A percentile compares a stretch with the other conserved stretches of the same genome.
phyloP scores from a whole-genome alignment of 768 basidiomycete genomes.

The Rhizopogon vulgaris region DNA sequence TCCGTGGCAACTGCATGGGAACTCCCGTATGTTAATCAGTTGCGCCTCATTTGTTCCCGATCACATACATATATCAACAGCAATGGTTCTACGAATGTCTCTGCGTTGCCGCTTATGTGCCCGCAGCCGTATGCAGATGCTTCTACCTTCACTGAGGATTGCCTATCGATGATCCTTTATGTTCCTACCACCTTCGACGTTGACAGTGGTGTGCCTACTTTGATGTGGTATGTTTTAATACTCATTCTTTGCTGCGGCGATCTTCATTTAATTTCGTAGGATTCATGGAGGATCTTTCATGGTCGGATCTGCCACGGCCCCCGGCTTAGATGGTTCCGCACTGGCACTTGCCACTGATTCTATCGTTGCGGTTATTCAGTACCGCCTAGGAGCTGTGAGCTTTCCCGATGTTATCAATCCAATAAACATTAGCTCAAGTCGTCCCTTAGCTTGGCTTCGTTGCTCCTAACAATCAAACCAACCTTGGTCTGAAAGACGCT shows the following conservation, averaged over 20 bases:
- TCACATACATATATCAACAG: slow-evolving; percentile 24
- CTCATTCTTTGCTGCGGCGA: background rate
- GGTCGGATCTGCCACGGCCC: slow-evolving; percentile 60
- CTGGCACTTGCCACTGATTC: slow-evolving; percentile 67
- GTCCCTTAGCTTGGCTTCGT: slow-evolving; percentile 58
- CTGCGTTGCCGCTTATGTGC: slow-evolving; percentile 62
- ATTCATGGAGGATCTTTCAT: slow-evolving; percentile 84
- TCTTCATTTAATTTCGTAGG: slow-evolving; percentile 33
- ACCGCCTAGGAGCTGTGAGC: slow-evolving; percentile 73
- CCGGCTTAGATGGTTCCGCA: slow-evolving; percentile 72
- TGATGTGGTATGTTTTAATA: slow-evolving; percentile 50
- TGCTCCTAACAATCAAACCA: slow-evolving; percentile 62
- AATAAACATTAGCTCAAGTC: background rate
- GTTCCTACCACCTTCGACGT: slow-evolving; percentile 41
- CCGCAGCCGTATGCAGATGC: slow-evolving; percentile 52
- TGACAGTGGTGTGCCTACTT: slow-evolving; percentile 35
- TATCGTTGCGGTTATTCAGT: slow-evolving; percentile 79
- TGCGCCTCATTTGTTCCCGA: background rate
- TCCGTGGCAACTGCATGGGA: slow-evolving; percentile 48
- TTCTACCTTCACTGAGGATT: slow-evolving; percentile 65
- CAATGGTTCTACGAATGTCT: slow-evolving; percentile 42
- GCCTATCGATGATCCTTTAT: slow-evolving; percentile 74
- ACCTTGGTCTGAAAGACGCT: slow-evolving; percentile 66
- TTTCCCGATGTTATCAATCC: background rate
- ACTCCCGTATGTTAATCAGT: slow-evolving; percentile 48